Evolutionary conservation across 768 basidiomycete species (phyloP).

Genomic region (Tylopilus rubrobrunneus): DNA sequence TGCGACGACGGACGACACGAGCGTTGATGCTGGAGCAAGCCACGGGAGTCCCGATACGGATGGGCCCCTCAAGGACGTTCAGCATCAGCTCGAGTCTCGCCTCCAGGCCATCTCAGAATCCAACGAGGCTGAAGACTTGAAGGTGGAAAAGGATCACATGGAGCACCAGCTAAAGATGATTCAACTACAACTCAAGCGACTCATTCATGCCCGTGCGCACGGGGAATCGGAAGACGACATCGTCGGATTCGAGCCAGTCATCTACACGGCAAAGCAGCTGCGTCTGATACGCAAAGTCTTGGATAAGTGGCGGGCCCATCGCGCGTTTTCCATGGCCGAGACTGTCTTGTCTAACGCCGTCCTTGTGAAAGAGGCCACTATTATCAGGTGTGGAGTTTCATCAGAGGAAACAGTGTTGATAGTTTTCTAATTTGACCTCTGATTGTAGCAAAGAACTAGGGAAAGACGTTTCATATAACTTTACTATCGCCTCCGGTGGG

Average conservation of each 20-base stretch:
- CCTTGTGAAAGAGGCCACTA: slow-evolving; percentile 88
- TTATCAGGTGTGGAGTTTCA: slow-evolving; percentile 62
- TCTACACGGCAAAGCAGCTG: slow-evolving; percentile 80
- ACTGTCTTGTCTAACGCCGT: slow-evolving; percentile 80
- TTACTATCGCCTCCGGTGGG: slow-evolving; percentile 82
- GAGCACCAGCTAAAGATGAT: slow-evolving; percentile 81
- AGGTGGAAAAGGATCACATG: slow-evolving; percentile 91
- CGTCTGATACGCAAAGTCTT: slow-evolving; percentile 79
- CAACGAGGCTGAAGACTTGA: slow-evolving; percentile 78
- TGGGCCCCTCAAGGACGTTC: slow-evolving; percentile 63
- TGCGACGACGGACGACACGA: slow-evolving; percentile 83
- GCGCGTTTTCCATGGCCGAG: slow-evolving; percentile 92
- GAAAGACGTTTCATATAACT: slow-evolving; percentile 89
- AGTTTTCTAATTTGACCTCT: slow-evolving; percentile 9
- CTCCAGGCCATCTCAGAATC: slow-evolving; percentile 60
- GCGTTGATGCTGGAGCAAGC: slow-evolving; percentile 61
- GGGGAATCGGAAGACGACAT: slow-evolving; percentile 69
- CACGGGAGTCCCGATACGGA: slow-evolving; percentile 64
- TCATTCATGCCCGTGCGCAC: slow-evolving; percentile 70
- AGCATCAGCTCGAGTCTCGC: slow-evolving; percentile 71
- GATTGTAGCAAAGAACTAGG: slow-evolving; percentile 71
- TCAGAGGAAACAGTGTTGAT: background rate
- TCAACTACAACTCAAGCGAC: slow-evolving; percentile 75
- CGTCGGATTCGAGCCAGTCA: slow-evolving; percentile 69
- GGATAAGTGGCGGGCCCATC: slow-evolving; percentile 80